Base-by-base conservation (phyloP, 257 asterid species). In the Nicotiana sylvestris region DNA sequence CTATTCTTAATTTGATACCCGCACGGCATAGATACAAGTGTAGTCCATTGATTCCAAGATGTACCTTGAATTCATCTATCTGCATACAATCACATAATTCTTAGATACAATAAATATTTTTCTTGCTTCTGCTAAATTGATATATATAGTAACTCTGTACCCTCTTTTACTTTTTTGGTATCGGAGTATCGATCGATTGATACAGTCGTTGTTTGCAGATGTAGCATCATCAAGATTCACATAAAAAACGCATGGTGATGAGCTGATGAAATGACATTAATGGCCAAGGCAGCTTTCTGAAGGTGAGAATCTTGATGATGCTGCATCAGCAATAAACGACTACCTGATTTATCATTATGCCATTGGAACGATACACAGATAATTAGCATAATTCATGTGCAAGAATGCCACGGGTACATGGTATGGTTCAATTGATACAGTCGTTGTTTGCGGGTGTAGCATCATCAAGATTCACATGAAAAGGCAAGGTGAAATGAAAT, bases 261-360 rank as follows among this genome's bases (percentile, higher is more conserved):
- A n/a, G n/a, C 2, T 33, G 30, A 16, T 61, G 70, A 37, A 33
- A 55, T 46, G 70, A 37, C 9, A 66, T 15, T 27, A 58, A 49
- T 74, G 25, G 70, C 10, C 39, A 65, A 12, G 70, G 37, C 37
- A 33, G 39, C 15, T 33, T 15, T 21, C 55, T 65, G 12, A 18
- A 27, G 15, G 30, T 78, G 83, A 78, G 86, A 83, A 83, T 83
- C 86, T 66, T 83, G 86, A 83, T 83, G 85, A 83, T 83, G 86
- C 86, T 83, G 86, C 86, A 78, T 83, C 86, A 67, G 35, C 83
- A 64, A 62, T 74, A 74, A 74, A 49, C 1, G 80, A 7, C 62
- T 51, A 51, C 1, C 56, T 51, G 11, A 12, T 3, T 10, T 51
- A 51, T 51, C 35, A 2, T 32, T 2, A 32, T 1, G 1, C 4